phyloP scores from a whole-genome alignment of 768 basidiomycete species.

The Rickenella mellea region DNA sequence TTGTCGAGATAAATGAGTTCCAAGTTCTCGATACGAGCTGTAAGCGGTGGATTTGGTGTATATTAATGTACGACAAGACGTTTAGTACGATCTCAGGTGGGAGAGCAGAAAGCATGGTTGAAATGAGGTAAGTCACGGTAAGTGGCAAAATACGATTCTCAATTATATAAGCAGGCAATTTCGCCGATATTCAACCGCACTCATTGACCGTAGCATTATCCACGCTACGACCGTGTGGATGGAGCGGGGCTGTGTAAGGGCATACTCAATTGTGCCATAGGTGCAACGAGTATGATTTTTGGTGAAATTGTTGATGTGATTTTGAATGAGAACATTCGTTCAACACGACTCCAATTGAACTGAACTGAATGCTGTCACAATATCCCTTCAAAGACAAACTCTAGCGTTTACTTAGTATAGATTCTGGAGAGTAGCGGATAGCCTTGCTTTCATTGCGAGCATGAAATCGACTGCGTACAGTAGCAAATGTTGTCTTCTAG shows the following conservation, averaged over 20 bases:
- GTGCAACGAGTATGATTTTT: conserved; percentile 21
- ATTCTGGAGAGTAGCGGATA: no score
- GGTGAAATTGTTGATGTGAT: conserved; percentile 28
- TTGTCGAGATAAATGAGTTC: conserved; percentile 33
- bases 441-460: no score
- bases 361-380: no score
- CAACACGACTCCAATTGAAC: no score
- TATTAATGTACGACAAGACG: conserved; percentile 39
- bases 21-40: conserved; percentile 33
- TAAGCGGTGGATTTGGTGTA: conserved; percentile 30
- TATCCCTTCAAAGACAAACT: no score
- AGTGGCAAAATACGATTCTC: conserved; percentile 6
- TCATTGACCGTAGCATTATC: conserved; percentile 29
- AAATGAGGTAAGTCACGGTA: conserved; percentile 23
- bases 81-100: conserved; percentile 51
- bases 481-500: no score
- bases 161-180: conserved; percentile 2
- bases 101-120: conserved; percentile 30
- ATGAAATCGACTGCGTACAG: no score
- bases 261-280: no score
- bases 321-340: no score
- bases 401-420: no score
- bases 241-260: no score
- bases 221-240: no score
- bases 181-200: conserved; percentile 3